Percentiles rank a stretch among this genome's conserved stretches.
Conservation (phyloP, 73 alveolate species). For the Tetrahymena thermophila region DNA sequence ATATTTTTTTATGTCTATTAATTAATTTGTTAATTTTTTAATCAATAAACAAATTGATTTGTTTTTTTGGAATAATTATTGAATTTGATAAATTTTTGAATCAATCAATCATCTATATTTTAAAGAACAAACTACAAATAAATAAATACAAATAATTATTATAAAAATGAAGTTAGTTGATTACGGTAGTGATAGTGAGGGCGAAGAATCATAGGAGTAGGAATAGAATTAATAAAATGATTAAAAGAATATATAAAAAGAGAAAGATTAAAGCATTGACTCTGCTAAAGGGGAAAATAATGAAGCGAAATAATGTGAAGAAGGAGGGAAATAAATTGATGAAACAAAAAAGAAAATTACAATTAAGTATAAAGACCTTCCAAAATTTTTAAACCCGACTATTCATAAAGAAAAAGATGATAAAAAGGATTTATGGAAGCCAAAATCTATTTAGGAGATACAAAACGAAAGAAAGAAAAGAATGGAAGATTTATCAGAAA, state of each 20-base stretch:
- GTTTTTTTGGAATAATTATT: no score
- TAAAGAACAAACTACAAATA: background rate
- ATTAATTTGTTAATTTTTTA: no score
- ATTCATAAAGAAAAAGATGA: background rate
- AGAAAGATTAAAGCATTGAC: background rate
- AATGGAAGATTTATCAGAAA: background rate
- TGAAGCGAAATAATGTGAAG: background rate
- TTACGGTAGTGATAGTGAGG: background rate
- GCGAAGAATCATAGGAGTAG: background rate
- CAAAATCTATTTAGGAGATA: background rate
- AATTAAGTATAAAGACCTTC: background rate
- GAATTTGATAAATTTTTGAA: background rate
- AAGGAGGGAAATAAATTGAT: background rate
- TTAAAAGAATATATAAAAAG: background rate
- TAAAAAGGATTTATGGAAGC: background rate
- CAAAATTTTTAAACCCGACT: background rate
- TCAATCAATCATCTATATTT: background rate
- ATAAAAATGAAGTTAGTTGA: background rate
- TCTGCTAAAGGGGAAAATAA: background rate
- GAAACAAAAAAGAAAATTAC: background rate
- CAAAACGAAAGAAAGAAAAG: background rate
- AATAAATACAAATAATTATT: background rate
- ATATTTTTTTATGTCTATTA: no score
- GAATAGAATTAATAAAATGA: background rate
- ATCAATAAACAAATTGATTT: no score